These are phyloP conservation scores for Eucalyptus rudis DNA, from an alignment of 345 rosid species.

Conservation along the genomic window DNA sequence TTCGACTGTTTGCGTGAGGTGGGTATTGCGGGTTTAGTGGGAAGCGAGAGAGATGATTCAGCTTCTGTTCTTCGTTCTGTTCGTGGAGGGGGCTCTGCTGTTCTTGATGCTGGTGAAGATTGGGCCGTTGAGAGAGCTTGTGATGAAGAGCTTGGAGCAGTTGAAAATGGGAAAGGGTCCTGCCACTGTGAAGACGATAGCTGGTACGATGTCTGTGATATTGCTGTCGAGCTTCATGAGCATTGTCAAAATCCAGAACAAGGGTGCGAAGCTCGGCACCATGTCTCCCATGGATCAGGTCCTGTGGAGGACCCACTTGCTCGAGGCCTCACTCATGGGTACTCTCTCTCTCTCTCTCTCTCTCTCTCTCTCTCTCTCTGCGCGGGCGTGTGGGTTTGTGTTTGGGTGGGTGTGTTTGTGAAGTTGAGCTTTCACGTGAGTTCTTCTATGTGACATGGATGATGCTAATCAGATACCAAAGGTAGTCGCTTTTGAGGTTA, in stretches of 20 bases:
- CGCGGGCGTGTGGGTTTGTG: background rate
- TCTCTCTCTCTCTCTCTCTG: background rate
- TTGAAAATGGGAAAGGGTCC: slow-evolving; percentile 83
- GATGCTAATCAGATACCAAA: background rate
- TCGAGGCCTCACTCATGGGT: slow-evolving; percentile 96
- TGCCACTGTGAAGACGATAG: slow-evolving; percentile 91
- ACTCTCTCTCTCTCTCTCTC: background rate
- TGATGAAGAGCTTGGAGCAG: slow-evolving; percentile 82
- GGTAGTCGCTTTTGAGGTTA: background rate
- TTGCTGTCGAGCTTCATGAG: slow-evolving; percentile 73
- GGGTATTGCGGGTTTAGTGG: background rate
- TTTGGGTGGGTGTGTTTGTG: background rate
- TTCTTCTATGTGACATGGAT: background rate
- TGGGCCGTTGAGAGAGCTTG: slow-evolving; percentile 88
- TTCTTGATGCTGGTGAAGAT: slow-evolving; percentile 66
- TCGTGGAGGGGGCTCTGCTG: slow-evolving; percentile 62
- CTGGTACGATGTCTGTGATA: slow-evolving; percentile 82
- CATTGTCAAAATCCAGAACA: slow-evolving; percentile 92
- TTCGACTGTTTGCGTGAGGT: background rate
- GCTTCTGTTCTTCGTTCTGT: slow-evolving; percentile 68
- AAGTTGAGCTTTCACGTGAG: background rate
- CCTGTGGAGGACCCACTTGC: slow-evolving; percentile 95
- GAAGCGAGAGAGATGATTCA: slow-evolving; percentile 51
- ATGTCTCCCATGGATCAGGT: slow-evolving; percentile 99
- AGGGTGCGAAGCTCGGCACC: slow-evolving; percentile 94